Evolutionary conservation across 495 filamentous ascomycete species (phyloP).

Genomic region (Podospora sp.): DNA sequence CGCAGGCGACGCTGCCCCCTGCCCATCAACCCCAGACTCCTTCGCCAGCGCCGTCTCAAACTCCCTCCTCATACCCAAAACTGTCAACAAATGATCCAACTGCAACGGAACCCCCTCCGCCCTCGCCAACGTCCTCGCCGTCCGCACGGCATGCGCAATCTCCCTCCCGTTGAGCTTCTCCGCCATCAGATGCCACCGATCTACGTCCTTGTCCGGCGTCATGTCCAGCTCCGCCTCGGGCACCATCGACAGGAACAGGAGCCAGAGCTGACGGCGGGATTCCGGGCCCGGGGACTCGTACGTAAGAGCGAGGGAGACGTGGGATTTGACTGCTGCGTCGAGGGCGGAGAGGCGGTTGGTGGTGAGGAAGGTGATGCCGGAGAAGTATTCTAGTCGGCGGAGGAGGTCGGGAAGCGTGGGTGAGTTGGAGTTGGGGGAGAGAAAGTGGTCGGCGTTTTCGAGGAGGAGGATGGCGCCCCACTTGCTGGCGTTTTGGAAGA

Average conservation of each 20-base stretch:
- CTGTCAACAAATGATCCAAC: background rate
- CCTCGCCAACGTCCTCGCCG: slow-evolving; percentile 44
- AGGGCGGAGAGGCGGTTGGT: slow-evolving; percentile 56
- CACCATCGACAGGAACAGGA: slow-evolving; percentile 25
- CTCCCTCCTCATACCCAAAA: background rate
- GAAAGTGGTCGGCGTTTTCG: slow-evolving; percentile 57
- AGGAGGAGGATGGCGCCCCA: slow-evolving; percentile 78
- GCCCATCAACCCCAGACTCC: background rate
- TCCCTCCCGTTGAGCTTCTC: slow-evolving; percentile 38
- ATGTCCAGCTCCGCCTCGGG: background rate
- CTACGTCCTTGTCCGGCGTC: slow-evolving; percentile 6
- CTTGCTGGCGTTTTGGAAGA: slow-evolving; percentile 78
- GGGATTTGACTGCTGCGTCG: slow-evolving; percentile 60
- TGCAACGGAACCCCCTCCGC: background rate
- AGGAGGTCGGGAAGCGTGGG: slow-evolving; percentile 45
- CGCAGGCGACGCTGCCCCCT: background rate
- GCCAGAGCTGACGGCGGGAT: slow-evolving; percentile 37
- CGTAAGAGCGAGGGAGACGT: slow-evolving; percentile 44
- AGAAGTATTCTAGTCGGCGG: slow-evolving; percentile 49
- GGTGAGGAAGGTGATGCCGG: slow-evolving; percentile 52
- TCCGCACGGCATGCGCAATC: slow-evolving; percentile 41
- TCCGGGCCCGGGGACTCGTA: slow-evolving; percentile 36
- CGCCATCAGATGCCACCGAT: background rate
- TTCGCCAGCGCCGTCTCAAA: background rate
- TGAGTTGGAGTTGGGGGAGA: background rate